A percentile compares a stretch with the other conserved stretches of the same genome.
These are phyloP conservation scores for Crucibulum cyathiforme DNA, from an alignment of 1,284 basidiomycete genomes.

Conservation along the genomic window DNA sequence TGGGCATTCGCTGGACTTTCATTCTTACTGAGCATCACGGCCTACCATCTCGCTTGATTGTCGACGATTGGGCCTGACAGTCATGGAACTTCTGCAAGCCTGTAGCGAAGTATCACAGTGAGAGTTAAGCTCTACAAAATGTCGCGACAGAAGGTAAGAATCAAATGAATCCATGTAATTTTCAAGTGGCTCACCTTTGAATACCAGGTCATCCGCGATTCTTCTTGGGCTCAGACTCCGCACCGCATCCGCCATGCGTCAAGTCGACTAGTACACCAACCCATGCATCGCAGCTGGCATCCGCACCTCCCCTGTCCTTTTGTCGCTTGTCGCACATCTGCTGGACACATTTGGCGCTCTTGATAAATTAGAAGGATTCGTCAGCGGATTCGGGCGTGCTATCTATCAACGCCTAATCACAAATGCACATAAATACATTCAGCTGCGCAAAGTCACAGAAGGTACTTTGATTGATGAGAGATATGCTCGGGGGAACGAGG, in stretches of 20 bases:
- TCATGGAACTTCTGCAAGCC: constrained; percentile 98
- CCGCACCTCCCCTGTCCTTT: constrained; percentile 88
- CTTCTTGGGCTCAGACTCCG: constrained; percentile 98
- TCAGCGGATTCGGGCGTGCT: constrained; percentile 74
- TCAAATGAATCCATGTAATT: constrained; percentile 2
- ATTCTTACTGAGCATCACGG: no score
- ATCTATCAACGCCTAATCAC: constrained; percentile 70
- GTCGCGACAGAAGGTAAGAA: constrained; percentile 78
- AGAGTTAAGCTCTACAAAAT: constrained; percentile 84
- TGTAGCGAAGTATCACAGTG: constrained; percentile 95
- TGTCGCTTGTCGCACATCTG: constrained; percentile 87
- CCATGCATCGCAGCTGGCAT: constrained; percentile 89
- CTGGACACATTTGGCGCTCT: constrained; percentile 88
- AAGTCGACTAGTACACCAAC: constrained; percentile 81
- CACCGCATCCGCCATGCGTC: constrained; percentile 85
- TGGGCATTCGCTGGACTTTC: no score
- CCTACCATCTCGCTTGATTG: constrained; percentile 92
- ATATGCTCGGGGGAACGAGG: constrained; percentile 58
- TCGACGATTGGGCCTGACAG: constrained; percentile 98
- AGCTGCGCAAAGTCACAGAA: constrained; percentile 34
- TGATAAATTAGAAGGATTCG: constrained; percentile 81
- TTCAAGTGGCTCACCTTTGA: not conserved
- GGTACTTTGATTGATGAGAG: constrained; percentile 57
- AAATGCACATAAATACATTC: constrained; percentile 43
- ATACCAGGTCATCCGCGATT: constrained; percentile 77